phyloP scores from a whole-genome alignment of 2,329 filamentous ascomycete species.

The Fusarium irregulare region DNA sequence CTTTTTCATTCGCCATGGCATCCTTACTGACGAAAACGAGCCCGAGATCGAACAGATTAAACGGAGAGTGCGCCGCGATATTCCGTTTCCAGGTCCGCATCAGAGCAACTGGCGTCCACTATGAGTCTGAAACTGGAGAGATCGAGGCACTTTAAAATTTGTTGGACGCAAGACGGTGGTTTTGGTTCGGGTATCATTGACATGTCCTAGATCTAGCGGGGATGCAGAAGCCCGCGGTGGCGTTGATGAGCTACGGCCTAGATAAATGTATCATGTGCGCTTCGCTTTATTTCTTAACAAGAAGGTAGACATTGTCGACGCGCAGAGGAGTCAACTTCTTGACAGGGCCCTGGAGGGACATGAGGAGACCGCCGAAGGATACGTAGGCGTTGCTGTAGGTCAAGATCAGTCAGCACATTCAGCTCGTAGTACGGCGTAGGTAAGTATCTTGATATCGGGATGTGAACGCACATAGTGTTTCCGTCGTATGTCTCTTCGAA shows the following conservation, averaged over 20 bases:
- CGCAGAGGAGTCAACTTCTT: conserved; percentile 93
- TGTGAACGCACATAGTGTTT: conserved; percentile 76
- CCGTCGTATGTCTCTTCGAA: conserved; percentile 84
- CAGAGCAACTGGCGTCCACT: conserved; percentile 50
- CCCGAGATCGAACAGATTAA: conserved; percentile 80
- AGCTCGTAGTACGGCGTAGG: neutral
- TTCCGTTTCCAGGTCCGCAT: conserved; percentile 82
- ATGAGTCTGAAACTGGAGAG: conserved; percentile 13
- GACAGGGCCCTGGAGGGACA: conserved; percentile 92
- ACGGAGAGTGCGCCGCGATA: conserved; percentile 77
- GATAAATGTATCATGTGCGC: conserved; percentile 21
- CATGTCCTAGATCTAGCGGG: conserved; percentile 36
- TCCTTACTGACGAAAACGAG: conserved; percentile 84
- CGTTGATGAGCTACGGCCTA: conserved; percentile 22
- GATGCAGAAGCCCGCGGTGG: conserved; percentile 19
- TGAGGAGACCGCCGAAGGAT: conserved; percentile 90
- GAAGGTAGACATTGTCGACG: conserved; percentile 92
- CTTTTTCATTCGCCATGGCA: conserved; percentile 88
- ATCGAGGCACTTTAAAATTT: conserved; percentile 11
- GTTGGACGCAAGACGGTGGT: conserved; percentile 19
- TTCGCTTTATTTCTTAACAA: conserved; percentile 82
- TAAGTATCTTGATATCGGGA: neutral
- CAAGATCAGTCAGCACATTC: conserved; percentile 23
- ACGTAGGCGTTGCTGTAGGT: conserved; percentile 84
- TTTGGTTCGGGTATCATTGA: conserved; percentile 45